Evolutionary conservation across 108 stramenopile species (phyloP).

Genomic region (Seminavis robusta): DNA sequence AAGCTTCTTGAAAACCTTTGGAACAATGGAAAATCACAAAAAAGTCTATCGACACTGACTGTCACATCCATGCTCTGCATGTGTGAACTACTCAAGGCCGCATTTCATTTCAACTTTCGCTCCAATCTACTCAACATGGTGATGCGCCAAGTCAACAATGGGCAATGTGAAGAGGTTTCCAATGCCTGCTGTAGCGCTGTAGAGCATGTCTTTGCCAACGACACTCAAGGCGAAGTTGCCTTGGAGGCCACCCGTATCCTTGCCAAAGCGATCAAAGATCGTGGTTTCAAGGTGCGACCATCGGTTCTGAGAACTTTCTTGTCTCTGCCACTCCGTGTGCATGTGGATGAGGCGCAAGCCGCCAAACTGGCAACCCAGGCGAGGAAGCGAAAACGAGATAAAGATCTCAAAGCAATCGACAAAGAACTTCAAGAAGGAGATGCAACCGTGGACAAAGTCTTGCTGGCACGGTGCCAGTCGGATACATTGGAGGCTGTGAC

Average conservation of each 20-base stretch:
- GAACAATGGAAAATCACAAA: conserved; percentile 39
- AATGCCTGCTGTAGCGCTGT: conserved; percentile 65
- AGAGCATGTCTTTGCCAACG: conserved; percentile 56
- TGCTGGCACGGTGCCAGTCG: conserved; percentile 68
- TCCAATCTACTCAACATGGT: conserved; percentile 69
- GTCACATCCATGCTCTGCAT: conserved; percentile 66
- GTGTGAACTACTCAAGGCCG: conserved; percentile 69
- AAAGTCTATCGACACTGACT: conserved; percentile 51
- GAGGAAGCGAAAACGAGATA: conserved; percentile 65
- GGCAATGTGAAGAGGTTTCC: conserved; percentile 52
- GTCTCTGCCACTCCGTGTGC: conserved; percentile 70
- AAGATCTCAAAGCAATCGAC: conserved; percentile 69
- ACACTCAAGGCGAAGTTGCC: conserved; percentile 74
- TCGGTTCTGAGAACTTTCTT: conserved; percentile 62
- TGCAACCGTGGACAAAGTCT: conserved; percentile 71
- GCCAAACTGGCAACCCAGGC: conserved; percentile 65
- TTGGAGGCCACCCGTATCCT: conserved; percentile 76
- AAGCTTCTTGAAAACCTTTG: conserved; percentile 68
- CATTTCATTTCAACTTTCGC: conserved; percentile 86
- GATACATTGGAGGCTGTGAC: conserved; percentile 75
- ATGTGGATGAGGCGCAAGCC: conserved; percentile 81
- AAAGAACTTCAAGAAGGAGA: conserved; percentile 76
- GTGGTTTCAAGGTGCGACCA: conserved; percentile 50
- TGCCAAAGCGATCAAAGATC: conserved; percentile 64
- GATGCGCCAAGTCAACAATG: conserved; percentile 60